A percentile compares a stretch with the other conserved stretches of the same genome.
Conservation (phyloP, 768 basidiomycete species). For the Phallus indusiatus region DNA sequence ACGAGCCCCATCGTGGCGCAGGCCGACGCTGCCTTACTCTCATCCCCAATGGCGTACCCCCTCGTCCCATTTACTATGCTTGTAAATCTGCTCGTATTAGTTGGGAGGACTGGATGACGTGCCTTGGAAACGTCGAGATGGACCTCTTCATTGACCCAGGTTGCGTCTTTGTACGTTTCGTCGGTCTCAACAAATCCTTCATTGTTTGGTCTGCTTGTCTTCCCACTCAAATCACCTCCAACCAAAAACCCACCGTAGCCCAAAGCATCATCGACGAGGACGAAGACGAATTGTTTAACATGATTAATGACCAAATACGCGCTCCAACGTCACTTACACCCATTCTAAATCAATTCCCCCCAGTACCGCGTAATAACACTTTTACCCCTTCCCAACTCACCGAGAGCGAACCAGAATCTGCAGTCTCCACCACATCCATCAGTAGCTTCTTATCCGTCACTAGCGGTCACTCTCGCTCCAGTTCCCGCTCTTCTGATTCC, state of each 20-base stretch:
- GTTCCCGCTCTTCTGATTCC: conserved; percentile 57
- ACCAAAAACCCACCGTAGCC: conserved; percentile 47
- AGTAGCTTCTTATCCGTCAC: conserved; percentile 48
- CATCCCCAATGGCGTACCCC: conserved; percentile 50
- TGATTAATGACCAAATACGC: conserved; percentile 64
- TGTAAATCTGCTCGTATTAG: conserved; percentile 61
- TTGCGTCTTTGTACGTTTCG: conserved; percentile 55
- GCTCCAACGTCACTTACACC: conserved; percentile 65
- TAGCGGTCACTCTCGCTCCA: conserved; percentile 43
- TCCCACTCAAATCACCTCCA: conserved; percentile 15
- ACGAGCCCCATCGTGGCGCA: conserved; percentile 58
- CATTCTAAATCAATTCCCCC: conserved; percentile 49
- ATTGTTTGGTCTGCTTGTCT: conserved; percentile 49
- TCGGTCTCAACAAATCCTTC: conserved; percentile 30
- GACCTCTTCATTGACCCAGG: conserved; percentile 79
- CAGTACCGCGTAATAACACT: conserved; percentile 20
- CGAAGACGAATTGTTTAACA: conserved; percentile 57
- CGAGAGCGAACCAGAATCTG: neutral
- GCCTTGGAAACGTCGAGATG: conserved; percentile 60
- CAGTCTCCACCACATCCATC: conserved; percentile 28
- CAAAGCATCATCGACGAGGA: conserved; percentile 70
- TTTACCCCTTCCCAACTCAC: neutral
- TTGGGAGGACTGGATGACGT: conserved; percentile 74
- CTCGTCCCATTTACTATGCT: conserved; percentile 60
- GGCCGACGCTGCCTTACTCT: conserved; percentile 68